These are phyloP conservation scores for Coemansia sp. DNA, from an alignment of 192 early-diverging fungal species.

Conservation along the genomic window DNA sequence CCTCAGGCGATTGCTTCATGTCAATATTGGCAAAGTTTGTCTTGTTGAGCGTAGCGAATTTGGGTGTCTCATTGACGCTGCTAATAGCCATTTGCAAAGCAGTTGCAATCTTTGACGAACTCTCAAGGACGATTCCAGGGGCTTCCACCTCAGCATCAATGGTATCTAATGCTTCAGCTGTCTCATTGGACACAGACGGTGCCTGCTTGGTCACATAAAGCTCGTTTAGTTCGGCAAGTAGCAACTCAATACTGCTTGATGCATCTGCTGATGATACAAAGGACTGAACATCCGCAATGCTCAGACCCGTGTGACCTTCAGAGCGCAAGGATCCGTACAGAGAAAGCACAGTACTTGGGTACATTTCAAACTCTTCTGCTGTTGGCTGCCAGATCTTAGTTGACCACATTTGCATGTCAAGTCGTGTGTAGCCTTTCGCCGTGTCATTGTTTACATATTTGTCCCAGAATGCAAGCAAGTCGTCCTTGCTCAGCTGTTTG, in stretches of 20 bases:
- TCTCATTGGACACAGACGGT: neutral
- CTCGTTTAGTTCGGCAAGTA: neutral
- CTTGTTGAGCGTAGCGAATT: neutral
- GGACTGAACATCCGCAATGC: neutral
- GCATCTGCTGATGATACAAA: neutral
- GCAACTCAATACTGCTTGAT: neutral
- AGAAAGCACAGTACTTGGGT: neutral
- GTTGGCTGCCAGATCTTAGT: neutral
- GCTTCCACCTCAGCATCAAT: neutral
- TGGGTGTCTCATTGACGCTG: neutral
- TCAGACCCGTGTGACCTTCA: neutral
- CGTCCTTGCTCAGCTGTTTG: constrained; percentile 17
- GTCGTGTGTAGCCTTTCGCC: neutral
- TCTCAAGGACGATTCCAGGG: neutral
- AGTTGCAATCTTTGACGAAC: neutral
- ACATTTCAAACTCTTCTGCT: neutral
- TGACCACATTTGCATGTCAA: constrained; percentile 5
- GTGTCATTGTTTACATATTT: constrained; percentile 36
- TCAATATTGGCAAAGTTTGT: neutral
- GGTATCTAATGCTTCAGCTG: neutral
- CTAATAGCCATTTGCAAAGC: neutral
- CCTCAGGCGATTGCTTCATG: neutral
- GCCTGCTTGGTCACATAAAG: neutral
- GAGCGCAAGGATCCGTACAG: neutral
- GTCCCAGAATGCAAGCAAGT: constrained; percentile 41